Base-by-base conservation (phyloP, 371 early-diverging fungal genomes). In the Encephalitozoon intestinalis region DNA sequence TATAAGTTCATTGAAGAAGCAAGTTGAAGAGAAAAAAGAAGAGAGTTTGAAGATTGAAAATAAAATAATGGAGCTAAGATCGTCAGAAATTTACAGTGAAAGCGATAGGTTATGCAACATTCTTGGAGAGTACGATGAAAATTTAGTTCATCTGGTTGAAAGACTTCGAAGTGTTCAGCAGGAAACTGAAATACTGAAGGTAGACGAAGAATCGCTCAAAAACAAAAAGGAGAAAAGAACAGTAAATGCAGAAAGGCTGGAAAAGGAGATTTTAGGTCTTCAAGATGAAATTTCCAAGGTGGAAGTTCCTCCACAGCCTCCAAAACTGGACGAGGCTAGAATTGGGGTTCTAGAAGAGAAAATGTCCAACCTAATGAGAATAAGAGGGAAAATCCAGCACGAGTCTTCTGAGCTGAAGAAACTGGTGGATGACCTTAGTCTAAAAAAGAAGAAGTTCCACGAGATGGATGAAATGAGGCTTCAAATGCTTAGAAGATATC, bases 401-500 rank as follows among this genome's bases (percentile, higher is more conserved):
- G 66, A 78, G 26, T 76, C 75, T 21, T 21, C 52, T 21, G 41
- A 77, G 30, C 65, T 78, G 18, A 64, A 73, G 67, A 46, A 28
- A 8, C 67, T 78, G 44, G 69, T 84, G n/a, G 76, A 78, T 37
- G 70, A 67, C 1, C 34, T 80, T 2, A 73, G 74, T 49, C 15
- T 63, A 50, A 65, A 51, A 37, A 73, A 70, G 31, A 79, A 67
- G 41, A 63, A 72, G 49, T 54, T 76, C 44, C 63, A 69, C 18
- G 71, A 81, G 53, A 43, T 58, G 64, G 81, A 78, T 50, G 66
- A 54, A 21, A 50, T 68, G 39, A 52, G 75, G 64, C 15, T 85
- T 34, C 79, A 82, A 52, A 28, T 39, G 12, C 76, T 85, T 11
- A 82, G 79, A 68, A 73, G 54, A 50, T 75, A 77, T 64, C 82